Conservation (phyloP, 306 rosid genomes). For the Benincasa hispida region DNA sequence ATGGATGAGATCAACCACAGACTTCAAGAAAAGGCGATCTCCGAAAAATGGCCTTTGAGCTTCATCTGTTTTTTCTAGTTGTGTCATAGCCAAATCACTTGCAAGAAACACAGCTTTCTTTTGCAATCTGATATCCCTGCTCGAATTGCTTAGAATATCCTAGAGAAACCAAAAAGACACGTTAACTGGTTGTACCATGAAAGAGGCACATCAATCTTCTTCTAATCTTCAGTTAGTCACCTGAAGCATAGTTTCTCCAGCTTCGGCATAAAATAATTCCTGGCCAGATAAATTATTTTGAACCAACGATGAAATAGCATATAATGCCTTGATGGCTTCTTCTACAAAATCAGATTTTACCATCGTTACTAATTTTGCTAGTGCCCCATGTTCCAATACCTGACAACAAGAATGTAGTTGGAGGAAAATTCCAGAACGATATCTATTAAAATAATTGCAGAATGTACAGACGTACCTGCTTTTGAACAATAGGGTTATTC, state of each 20-base stretch:
- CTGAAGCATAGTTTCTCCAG: slow-evolving; percentile 54
- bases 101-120: slow-evolving; percentile 58
- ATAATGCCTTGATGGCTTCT: slow-evolving; percentile 76
- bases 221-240: slow-evolving; percentile 23
- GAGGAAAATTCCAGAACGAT: background rate
- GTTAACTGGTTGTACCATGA: background rate
- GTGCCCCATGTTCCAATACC: slow-evolving; percentile 64
- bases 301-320: slow-evolving; percentile 74
- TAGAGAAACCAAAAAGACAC: slow-evolving; percentile 13
- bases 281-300: slow-evolving; percentile 49
- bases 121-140: slow-evolving; percentile 46
- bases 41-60: slow-evolving; percentile 39
- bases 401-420: slow-evolving; percentile 7
- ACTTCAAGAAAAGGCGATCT: slow-evolving; percentile 48
- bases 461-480: slow-evolving; percentile 33
- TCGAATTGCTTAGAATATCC: slow-evolving; percentile 56
- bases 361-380: slow-evolving; percentile 54
- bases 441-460: background rate
- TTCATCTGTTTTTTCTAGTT: slow-evolving; percentile 27
- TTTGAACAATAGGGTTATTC: slow-evolving; percentile 69
- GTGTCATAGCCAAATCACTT: slow-evolving; percentile 63
- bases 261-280: slow-evolving; percentile 51
- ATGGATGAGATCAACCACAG: slow-evolving; percentile 59
- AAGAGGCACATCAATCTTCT: background rate
- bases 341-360: slow-evolving; percentile 46